phyloP scores from a whole-genome alignment of 1,284 basidiomycete species.

The Moniliella sp. region DNA sequence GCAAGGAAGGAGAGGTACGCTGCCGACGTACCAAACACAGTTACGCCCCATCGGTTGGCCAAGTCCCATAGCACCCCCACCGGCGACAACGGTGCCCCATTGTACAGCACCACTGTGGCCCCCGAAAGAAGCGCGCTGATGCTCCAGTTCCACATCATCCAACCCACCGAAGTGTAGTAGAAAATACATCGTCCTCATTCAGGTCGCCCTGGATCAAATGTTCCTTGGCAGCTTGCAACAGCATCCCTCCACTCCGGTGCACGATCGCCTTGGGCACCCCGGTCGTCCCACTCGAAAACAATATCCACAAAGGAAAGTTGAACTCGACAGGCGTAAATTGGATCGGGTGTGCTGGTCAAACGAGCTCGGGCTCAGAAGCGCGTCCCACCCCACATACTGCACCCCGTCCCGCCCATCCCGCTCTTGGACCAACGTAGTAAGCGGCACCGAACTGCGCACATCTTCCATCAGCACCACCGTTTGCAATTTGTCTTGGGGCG shows the following conservation, averaged over 20 bases:
- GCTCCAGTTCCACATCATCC: constrained; percentile 41
- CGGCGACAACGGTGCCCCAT: constrained; percentile 58
- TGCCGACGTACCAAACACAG: constrained; percentile 57
- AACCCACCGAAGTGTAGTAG: constrained; percentile 53
- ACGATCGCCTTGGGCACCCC: constrained; percentile 53
- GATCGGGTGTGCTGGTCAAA: constrained; percentile 4
- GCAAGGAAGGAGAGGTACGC: constrained; percentile 17
- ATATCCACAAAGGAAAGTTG: constrained; percentile 64
- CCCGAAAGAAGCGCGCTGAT: constrained; percentile 48
- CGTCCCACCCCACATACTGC: no score
- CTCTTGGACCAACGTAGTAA: no score
- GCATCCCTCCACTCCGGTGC: constrained; percentile 66
- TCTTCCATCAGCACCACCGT: no score
- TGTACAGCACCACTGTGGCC: constrained; percentile 55
- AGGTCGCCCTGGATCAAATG: constrained; percentile 57
- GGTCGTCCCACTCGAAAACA: constrained; percentile 69
- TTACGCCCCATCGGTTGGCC: constrained; percentile 51
- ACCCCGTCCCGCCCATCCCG: no score
- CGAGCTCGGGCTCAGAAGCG: constrained; percentile 6
- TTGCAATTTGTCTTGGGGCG: no score
- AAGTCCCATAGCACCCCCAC: constrained; percentile 52
- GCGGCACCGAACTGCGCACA: no score
- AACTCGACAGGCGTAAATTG: constrained; percentile 41
- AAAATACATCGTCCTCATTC: constrained; percentile 50
- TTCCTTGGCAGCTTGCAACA: constrained; percentile 60